phyloP scores from a whole-genome alignment of 495 filamentous ascomycete species.

The Acidomyces sp. region DNA sequence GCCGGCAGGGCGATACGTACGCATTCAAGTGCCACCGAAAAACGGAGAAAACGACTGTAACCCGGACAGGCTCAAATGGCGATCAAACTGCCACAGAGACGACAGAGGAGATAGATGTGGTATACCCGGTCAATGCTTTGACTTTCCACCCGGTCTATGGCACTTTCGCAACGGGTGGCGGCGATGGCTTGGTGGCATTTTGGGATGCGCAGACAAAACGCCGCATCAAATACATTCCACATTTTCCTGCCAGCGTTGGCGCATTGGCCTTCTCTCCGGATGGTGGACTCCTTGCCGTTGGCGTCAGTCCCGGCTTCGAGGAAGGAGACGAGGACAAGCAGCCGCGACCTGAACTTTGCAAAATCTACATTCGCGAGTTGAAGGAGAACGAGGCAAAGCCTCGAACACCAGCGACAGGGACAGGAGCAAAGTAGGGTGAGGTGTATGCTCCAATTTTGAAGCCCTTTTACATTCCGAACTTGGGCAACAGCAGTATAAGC shows the following conservation, averaged over 20 bases:
- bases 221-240: constrained; percentile 79
- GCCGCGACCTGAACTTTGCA: constrained; percentile 52
- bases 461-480: too few relatives aligned
- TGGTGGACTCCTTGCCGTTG: constrained; percentile 74
- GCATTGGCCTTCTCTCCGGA: constrained; percentile 63
- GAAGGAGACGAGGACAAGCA: constrained; percentile 67
- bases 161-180: constrained; percentile 85
- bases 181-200: constrained; percentile 84
- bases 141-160: constrained; percentile 84
- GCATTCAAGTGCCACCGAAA: constrained; percentile 97
- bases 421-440: too few relatives aligned
- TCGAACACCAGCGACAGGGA: too few relatives aligned
- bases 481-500: too few relatives aligned
- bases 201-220: constrained; percentile 93
- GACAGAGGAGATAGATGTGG: constrained; percentile 61
- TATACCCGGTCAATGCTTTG: constrained; percentile 90
- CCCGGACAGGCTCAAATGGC: too few relatives aligned
- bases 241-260: constrained; percentile 63
- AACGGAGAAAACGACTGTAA: constrained; percentile 21
- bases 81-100: constrained; percentile 5
- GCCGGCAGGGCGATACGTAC: constrained; percentile 82
- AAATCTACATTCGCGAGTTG: constrained; percentile 69
- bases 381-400: constrained; percentile 76
- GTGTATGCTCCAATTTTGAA: too few relatives aligned
- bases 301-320: constrained; percentile 81